Evolutionary conservation across 2,329 filamentous ascomycete genomes (phyloP).

Genomic region (Thermothelomyces thermophilus): DNA sequence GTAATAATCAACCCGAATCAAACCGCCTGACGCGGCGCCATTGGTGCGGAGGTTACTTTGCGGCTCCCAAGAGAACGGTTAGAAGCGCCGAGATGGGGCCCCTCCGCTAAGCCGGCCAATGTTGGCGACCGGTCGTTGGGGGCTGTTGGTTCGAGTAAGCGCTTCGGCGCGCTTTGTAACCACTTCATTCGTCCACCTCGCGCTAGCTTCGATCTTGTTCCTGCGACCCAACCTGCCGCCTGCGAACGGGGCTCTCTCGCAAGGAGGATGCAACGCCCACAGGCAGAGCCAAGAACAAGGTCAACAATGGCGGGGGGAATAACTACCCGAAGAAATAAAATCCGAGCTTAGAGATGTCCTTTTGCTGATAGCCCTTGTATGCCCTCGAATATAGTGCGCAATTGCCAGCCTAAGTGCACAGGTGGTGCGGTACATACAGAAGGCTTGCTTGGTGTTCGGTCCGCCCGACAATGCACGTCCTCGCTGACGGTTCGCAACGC

Average conservation of each 20-base stretch:
- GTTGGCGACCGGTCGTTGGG: neutral
- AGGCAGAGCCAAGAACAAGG: neutral
- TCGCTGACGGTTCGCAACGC: too few species aligned
- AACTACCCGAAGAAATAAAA: neutral
- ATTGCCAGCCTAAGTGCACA: too few species aligned
- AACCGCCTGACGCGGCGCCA: neutral
- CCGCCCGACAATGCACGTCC: too few species aligned
- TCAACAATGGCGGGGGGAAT: neutral
- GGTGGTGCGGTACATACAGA: too few species aligned
- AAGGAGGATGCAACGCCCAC: conserved; percentile 1
- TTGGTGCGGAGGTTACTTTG: conserved; percentile 2
- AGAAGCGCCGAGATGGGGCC: conserved; percentile 9
- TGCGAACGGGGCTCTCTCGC: neutral
- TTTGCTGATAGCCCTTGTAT: too few species aligned
- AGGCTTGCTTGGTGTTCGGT: too few species aligned
- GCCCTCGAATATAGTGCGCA: neutral
- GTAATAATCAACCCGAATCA: too few species aligned
- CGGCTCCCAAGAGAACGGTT: conserved; percentile 4
- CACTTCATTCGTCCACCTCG: conserved; percentile 4
- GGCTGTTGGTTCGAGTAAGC: conserved; percentile 12
- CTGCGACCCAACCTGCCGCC: conserved; percentile 11
- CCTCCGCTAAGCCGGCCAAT: conserved; percentile 1
- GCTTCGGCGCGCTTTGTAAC: conserved; percentile 1
- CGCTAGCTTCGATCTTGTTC: neutral
- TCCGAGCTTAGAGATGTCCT: neutral